Evolutionary conservation across 1,139 yeast species (phyloP).

Genomic region (Candida mesenterica): DNA sequence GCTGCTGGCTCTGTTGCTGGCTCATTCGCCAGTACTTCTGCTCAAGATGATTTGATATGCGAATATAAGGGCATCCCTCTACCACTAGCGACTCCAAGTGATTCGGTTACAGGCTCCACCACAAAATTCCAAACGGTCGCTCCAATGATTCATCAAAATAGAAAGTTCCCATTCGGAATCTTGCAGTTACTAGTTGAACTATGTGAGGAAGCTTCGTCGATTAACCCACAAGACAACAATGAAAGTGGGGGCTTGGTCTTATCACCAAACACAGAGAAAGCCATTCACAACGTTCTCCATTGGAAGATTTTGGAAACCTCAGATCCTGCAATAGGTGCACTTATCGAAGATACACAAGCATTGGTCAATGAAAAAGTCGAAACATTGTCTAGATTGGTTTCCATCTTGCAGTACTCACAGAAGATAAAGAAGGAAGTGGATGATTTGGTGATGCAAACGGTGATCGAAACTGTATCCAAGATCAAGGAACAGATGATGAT

Average conservation of each 20-base stretch:
- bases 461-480: conserved; percentile 60
- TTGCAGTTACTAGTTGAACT: conserved; percentile 62
- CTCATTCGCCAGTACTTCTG: conserved; percentile 15
- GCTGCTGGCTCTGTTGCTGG: neutral
- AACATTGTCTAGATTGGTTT: conserved; percentile 70
- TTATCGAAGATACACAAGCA: conserved; percentile 67
- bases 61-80: conserved; percentile 66
- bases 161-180: conserved; percentile 64
- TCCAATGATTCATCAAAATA: conserved; percentile 21
- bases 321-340: conserved; percentile 60
- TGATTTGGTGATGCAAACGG: conserved; percentile 60
- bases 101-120: conserved; percentile 15
- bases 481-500: conserved; percentile 43
- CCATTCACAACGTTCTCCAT: conserved; percentile 54
- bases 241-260: conserved; percentile 38
- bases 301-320: conserved; percentile 59
- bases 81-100: conserved; percentile 26
- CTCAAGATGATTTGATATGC: conserved; percentile 16
- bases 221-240: conserved; percentile 57
- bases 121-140: conserved; percentile 14
- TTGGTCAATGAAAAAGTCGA: conserved; percentile 69
- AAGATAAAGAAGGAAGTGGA: conserved; percentile 83
- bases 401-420: conserved; percentile 75
- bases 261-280: conserved; percentile 70
- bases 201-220: conserved; percentile 72